Evolutionary conservation across 2,329 filamentous ascomycete genomes (phyloP), one percentile per base, ranked within the genome.

Genomic region (Drechslera avenae): DNA sequence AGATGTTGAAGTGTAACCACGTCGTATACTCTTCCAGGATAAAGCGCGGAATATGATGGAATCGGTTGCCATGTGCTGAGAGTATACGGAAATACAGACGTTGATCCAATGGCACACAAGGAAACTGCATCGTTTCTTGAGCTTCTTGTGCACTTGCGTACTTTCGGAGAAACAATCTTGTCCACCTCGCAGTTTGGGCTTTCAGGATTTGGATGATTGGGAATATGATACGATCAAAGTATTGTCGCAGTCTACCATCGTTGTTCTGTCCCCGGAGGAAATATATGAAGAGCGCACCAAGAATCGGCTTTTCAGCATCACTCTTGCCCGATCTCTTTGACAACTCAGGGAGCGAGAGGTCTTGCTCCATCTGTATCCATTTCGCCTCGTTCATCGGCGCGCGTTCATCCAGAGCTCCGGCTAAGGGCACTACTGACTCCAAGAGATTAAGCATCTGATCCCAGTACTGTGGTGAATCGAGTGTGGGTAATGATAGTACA

Each of bases 381-480:
- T 71, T 66, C 3, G 56, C 36, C 14, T 73, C 64, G 5, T 51
- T 51, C 10, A 72, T 47, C 5, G 63, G 64, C 1, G 48, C 45
- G 10, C 71, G 62, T 41, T 76, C 75, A 45, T 74, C 63, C 8
- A 77, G 33, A 19, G 66, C 69, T 14, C 69, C 69, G 5, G 67
- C 66, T 14, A 74, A 43, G 1, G 73, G 68, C 33, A 76, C 56
- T 1, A 64, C 54, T 5, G 39, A 39, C 28, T 70, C 64, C 44
- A 76, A 47, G 36, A 60, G 42, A 10, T 41, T 18, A 5, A 72
- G 18, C 26, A 71, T 56, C 42, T 60, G 42, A 13, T 63, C 52
- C 5, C 36, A 33, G 2, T 45, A 14, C 4, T 50, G 39, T 7
- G 26, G 23, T 1, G 56, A 45, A 2, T 40, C 21, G 12, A 10